Base-by-base conservation (phyloP, 1,284 basidiomycete genomes). In the Apiotrichum porosum region DNA sequence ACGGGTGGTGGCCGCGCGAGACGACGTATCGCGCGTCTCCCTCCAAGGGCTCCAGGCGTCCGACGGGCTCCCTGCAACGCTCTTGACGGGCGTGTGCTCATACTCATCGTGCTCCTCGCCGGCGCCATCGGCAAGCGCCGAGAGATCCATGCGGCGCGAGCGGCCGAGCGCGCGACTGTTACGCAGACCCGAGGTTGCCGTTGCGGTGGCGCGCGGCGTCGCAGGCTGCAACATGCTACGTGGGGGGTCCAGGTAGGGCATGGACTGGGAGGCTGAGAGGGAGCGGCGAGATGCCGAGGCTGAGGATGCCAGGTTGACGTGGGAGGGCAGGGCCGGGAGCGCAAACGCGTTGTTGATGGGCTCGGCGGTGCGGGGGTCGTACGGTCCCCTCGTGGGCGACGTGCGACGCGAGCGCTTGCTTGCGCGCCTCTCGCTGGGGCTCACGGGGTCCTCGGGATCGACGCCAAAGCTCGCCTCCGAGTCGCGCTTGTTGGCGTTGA, bases 171-270 rank as follows among this genome's bases (percentile, higher is more conserved):
- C 26, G 26, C 26, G 8, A 28, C 8, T 6, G 8, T 28, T 28
- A 12, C 26, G 26, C 26, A 28, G 26, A 28, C 26, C 26, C 8
- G 8, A 6, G 26, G 26, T 12, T 28, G 8, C 26, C 19, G n/a
- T 47, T 46, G 43, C 49, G 44, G 37, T 35, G 21, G 43, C 58
- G 41, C 5, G 31, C 24, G 61, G 57, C n/a, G 56, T 53, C 15
- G 51, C 44, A 8, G 54, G 49, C 3, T 41, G 47, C n/a, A 70
- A 52, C 9, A 60, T 34, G 18, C 35, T 31, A 18, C 51, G 44
- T 4, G 68, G 66, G 1, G 66, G 66, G 53, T 70, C 68, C 21
- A 68, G 60, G 41, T 70, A 70, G 8, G 65, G 28, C 42, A 37
- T 43, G 22, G 39, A 42, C 14, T 39, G 6, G n/a, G 44, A 40